Evolutionary conservation across 345 rosid genomes (phyloP).

Genomic region (Hevea brasiliensis): DNA sequence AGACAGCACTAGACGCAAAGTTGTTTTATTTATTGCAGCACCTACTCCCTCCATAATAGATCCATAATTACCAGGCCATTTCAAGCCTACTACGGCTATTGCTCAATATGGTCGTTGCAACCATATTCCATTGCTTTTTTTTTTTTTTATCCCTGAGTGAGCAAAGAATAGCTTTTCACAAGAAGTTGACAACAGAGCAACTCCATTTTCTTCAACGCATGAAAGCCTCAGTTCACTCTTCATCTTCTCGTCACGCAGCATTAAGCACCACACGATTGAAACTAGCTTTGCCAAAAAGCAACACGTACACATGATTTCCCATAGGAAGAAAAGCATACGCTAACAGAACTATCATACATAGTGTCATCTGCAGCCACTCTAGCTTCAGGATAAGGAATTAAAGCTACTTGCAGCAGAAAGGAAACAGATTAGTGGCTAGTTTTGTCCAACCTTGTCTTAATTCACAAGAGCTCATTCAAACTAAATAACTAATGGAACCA

Average conservation of each 20-base stretch:
- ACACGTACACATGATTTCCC: background rate
- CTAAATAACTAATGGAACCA: background rate
- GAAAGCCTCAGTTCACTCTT: background rate
- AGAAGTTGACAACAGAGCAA: constrained; percentile 32
- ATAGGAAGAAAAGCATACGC: background rate
- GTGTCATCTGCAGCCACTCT: background rate
- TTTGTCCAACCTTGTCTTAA: background rate
- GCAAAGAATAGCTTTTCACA: constrained; percentile 22
- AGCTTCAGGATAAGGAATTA: no score
- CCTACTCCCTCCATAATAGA: constrained; percentile 37
- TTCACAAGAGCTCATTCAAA: background rate
- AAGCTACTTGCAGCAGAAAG: background rate
- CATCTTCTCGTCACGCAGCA: background rate
- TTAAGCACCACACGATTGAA: background rate
- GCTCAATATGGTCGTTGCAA: constrained; percentile 28
- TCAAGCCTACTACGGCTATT: constrained; percentile 31
- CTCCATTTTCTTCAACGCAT: background rate
- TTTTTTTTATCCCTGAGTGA: constrained; percentile 17
- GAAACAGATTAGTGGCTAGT: background rate
- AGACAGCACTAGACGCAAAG: constrained; percentile 50
- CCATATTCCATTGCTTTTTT: constrained; percentile 33
- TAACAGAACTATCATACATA: no score
- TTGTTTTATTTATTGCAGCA: constrained; percentile 40
- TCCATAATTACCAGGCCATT: constrained; percentile 20
- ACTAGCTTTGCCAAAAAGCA: background rate